phyloP scores from a whole-genome alignment of 2,329 filamentous ascomycete genomes.

The Didymosphaeria variabile region DNA sequence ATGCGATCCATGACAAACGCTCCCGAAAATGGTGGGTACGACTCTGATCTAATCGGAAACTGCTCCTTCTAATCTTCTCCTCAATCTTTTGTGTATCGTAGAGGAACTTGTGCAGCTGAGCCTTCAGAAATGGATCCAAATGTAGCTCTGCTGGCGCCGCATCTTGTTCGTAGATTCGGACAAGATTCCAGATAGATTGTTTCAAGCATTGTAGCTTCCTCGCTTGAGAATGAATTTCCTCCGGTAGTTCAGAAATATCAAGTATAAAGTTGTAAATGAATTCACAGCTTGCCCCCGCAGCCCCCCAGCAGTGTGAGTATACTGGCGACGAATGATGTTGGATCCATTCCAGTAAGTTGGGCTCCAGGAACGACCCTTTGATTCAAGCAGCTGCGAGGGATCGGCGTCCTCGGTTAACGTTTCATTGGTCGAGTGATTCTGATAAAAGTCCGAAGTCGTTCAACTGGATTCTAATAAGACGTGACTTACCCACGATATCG shows the following conservation, averaged over 20 bases:
- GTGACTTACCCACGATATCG: too few species aligned
- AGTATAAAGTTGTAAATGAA: conserved; percentile 19
- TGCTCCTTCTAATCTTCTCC: conserved; percentile 3
- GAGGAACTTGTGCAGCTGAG: not conserved
- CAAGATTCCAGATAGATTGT: conserved; percentile 15
- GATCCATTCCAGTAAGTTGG: conserved; percentile 16
- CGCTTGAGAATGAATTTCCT: conserved; percentile 16
- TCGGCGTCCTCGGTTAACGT: too few species aligned
- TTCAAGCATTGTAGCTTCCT: conserved; percentile 17
- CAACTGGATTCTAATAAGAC: too few species aligned
- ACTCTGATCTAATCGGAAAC: not conserved
- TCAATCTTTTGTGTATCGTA: conserved; percentile 3
- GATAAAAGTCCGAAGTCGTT: too few species aligned
- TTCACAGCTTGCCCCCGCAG: conserved; percentile 16
- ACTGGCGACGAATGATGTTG: conserved; percentile 19
- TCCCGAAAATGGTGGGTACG: conserved; percentile 5
- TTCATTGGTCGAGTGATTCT: too few species aligned
- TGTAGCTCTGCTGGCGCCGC: conserved; percentile 7
- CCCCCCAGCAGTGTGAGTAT: conserved; percentile 19
- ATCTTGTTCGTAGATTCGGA: conserved; percentile 3
- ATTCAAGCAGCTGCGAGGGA: too few species aligned
- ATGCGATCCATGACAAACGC: conserved; percentile 19
- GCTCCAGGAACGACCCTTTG: too few species aligned
- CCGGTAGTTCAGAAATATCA: conserved; percentile 15
- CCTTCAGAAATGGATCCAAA: not conserved